These are phyloP conservation scores for Purpureocillium lavendulum DNA, from an alignment of 2,329 filamentous ascomycete genomes.

Conservation along the genomic window DNA sequence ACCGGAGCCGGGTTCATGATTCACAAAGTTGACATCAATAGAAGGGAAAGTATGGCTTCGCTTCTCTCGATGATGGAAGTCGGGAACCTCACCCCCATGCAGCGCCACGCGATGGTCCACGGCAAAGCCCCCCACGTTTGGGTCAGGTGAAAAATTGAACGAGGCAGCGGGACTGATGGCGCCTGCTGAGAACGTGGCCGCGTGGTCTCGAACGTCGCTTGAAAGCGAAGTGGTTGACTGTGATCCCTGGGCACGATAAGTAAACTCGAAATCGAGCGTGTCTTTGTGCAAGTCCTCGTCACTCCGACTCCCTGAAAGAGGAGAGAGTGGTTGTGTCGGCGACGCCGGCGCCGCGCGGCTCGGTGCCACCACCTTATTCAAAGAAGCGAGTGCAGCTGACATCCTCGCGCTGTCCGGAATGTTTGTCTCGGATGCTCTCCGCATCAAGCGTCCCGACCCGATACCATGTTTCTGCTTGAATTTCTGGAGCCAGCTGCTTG, in stretches of 20 bases:
- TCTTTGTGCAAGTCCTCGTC: slow-evolving; percentile 57
- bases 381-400: slow-evolving; percentile 33
- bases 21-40: slow-evolving; percentile 52
- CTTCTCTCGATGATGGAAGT: slow-evolving; percentile 58
- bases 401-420: slow-evolving; percentile 59
- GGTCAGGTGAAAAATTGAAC: slow-evolving; percentile 68
- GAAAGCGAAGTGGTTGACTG: slow-evolving; percentile 24
- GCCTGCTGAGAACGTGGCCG: slow-evolving; percentile 57
- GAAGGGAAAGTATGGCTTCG: slow-evolving; percentile 82
- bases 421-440: slow-evolving; percentile 58
- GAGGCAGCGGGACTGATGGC: slow-evolving; percentile 68
- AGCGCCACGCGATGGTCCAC: slow-evolving; percentile 29
- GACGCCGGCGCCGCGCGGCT: slow-evolving; percentile 63
- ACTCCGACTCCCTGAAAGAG: slow-evolving; percentile 60
- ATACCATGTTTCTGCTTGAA: slow-evolving; percentile 84
- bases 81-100: slow-evolving; percentile 27
- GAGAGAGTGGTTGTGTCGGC: slow-evolving; percentile 57
- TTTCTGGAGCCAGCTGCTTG: slow-evolving; percentile 78
- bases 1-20: slow-evolving; percentile 19
- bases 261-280: slow-evolving; percentile 22
- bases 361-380: slow-evolving; percentile 33
- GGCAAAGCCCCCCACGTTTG: slow-evolving; percentile 57
- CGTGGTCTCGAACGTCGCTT: slow-evolving; percentile 19
- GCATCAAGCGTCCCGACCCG: slow-evolving; percentile 37
- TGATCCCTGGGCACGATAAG: slow-evolving; percentile 23